Percentiles rank a stretch among this genome's conserved stretches.
Conservation (phyloP, 2,329 filamentous ascomycete species). For the Arthrobotrys entomopaga region DNA sequence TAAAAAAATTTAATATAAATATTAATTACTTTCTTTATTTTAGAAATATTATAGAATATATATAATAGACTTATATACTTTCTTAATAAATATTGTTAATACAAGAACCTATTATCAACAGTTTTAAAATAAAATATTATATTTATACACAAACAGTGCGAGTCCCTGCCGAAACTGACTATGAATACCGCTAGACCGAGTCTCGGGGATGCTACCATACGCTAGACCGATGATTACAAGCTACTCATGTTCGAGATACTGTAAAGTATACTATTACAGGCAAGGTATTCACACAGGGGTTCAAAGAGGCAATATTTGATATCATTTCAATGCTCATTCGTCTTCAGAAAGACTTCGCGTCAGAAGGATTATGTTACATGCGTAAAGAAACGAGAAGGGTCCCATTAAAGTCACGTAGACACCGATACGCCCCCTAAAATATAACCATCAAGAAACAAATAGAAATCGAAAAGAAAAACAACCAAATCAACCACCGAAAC, state of each 20-base stretch:
- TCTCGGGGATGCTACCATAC: too few relatives aligned
- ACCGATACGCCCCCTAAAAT: constrained; percentile 16
- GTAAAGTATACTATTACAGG: background rate
- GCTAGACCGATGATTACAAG: background rate
- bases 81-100: too few relatives aligned
- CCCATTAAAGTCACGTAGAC: constrained; percentile 10
- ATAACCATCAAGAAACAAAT: background rate
- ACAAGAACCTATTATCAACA: too few relatives aligned
- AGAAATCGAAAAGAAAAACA: constrained; percentile 2
- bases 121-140: too few relatives aligned
- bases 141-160: background rate
- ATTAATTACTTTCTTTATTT: too few relatives aligned
- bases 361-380: constrained; percentile 9
- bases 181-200: background rate
- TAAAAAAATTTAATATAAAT: too few relatives aligned
- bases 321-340: constrained; percentile 10
- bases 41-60: too few relatives aligned
- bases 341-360: background rate
- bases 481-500: constrained; percentile 47
- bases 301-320: background rate
- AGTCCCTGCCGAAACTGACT: background rate
- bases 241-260: background rate
- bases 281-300: background rate
- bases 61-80: too few relatives aligned
- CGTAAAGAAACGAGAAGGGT: constrained; percentile 2